Evolutionary conservation across 106 monocot species (phyloP).

Genomic region (Dendrobium chrysotoxum): DNA sequence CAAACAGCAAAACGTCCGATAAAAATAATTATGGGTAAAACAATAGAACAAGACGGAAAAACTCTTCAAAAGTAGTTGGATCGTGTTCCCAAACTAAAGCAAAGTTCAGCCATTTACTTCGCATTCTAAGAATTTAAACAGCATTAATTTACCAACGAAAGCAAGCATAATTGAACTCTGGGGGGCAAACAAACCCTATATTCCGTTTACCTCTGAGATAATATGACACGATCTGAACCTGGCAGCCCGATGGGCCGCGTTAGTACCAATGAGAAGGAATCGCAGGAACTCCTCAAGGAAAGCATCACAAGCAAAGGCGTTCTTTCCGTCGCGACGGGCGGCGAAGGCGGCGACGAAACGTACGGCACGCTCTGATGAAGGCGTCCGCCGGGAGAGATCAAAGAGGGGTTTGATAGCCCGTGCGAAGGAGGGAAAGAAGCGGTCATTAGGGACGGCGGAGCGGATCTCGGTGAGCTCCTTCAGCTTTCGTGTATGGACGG

Average conservation of each 20-base stretch:
- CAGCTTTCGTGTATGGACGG: slow-evolving; percentile 70
- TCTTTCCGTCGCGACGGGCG: slow-evolving; percentile 13
- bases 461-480: slow-evolving; percentile 51
- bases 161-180: neutral
- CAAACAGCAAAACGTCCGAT: neutral
- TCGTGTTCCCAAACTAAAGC: neutral
- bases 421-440: slow-evolving; percentile 56
- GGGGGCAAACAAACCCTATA: neutral
- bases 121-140: neutral
- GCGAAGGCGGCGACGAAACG: slow-evolving; percentile 74
- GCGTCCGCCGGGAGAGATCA: slow-evolving; percentile 43
- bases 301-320: slow-evolving; percentile 7
- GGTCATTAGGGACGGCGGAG: slow-evolving; percentile 16
- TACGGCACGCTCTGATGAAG: slow-evolving; percentile 44
- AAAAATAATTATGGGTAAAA: too few relatives aligned
- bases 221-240: slow-evolving; percentile 90
- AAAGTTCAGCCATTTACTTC: neutral
- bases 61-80: too few relatives aligned
- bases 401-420: slow-evolving; percentile 57
- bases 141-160: neutral
- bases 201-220: slow-evolving; percentile 62
- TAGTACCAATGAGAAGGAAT: slow-evolving; percentile 57
- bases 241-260: slow-evolving; percentile 40
- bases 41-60: too few relatives aligned
- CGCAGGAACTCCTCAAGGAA: slow-evolving; percentile 61